Conservation (phyloP, 2,329 filamentous ascomycete genomes). For the Phaeoacremonium minimum region DNA sequence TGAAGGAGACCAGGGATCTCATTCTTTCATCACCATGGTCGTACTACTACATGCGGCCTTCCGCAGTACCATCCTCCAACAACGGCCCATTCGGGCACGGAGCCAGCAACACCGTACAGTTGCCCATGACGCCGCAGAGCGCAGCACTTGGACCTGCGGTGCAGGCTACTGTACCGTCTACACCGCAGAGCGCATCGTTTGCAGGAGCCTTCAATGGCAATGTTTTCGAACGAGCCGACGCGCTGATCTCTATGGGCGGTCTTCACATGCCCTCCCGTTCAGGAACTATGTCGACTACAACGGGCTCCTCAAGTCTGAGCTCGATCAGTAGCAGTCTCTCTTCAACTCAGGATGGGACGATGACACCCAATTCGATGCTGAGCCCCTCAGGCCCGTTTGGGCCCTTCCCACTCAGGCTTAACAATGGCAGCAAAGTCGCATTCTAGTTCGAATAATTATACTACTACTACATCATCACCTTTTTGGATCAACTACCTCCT, state of each 20-base stretch:
- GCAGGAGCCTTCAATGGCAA: slow-evolving; percentile 49
- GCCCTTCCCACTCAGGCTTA: slow-evolving; percentile 20
- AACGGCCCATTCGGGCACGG: slow-evolving; percentile 20
- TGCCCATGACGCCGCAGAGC: slow-evolving; percentile 85
- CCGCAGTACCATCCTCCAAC: slow-evolving; percentile 25
- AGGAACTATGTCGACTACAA: slow-evolving; percentile 56
- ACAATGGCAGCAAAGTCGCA: slow-evolving; percentile 20
- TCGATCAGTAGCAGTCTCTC: slow-evolving; percentile 22
- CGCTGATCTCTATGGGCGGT: slow-evolving; percentile 53
- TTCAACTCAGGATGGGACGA: slow-evolving; percentile 18
- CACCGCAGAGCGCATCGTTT: slow-evolving; percentile 55
- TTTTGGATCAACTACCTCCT: slow-evolving; percentile 1
- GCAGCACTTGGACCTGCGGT: slow-evolving; percentile 86
- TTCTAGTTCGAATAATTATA: slow-evolving; percentile 11
- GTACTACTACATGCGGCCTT: slow-evolving; percentile 28
- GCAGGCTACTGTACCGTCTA: slow-evolving; percentile 81
- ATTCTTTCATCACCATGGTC: slow-evolving; percentile 62
- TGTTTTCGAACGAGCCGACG: slow-evolving; percentile 57
- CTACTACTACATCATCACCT: background rate
- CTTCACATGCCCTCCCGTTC: slow-evolving; percentile 48
- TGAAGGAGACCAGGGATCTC: slow-evolving; percentile 73
- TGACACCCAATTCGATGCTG: slow-evolving; percentile 21
- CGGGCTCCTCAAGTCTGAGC: slow-evolving; percentile 53
- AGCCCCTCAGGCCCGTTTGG: slow-evolving; percentile 17
- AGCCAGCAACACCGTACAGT: slow-evolving; percentile 18